These are phyloP conservation scores for Gossypium longicalyx DNA, from an alignment of 345 rosid genomes.

Conservation along the genomic window DNA sequence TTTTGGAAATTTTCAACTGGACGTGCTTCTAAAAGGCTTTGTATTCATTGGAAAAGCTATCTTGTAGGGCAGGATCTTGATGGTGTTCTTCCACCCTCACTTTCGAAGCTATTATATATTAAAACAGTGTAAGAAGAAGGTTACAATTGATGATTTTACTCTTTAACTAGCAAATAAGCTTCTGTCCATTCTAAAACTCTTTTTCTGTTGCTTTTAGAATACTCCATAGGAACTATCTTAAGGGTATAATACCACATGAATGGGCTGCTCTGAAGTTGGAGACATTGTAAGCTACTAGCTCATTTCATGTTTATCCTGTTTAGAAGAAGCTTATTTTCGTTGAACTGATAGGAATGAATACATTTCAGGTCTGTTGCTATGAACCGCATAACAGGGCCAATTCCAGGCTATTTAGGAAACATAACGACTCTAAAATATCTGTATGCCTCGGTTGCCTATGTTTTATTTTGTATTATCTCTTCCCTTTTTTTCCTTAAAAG, in stretches of 20 bases:
- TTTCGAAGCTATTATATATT: conserved; percentile 19
- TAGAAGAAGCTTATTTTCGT: background rate
- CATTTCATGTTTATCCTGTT: background rate
- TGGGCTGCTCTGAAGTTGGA: conserved; percentile 35
- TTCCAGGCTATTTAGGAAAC: conserved; percentile 37
- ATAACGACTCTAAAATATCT: conserved; percentile 31
- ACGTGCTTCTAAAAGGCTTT: background rate
- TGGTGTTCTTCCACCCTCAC: conserved; percentile 26
- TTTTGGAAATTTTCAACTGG: background rate
- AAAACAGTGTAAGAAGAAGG: conserved; percentile 19
- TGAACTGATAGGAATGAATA: background rate
- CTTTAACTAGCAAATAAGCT: background rate
- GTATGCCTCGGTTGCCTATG: conserved; percentile 22
- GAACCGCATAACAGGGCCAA: conserved; percentile 40
- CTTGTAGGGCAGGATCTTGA: conserved; percentile 27
- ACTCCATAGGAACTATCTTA: conserved; percentile 34
- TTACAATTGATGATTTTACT: background rate
- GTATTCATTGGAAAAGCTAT: conserved; percentile 11
- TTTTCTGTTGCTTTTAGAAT: conserved; percentile 17
- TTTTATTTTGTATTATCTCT: background rate
- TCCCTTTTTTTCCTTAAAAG: background rate
- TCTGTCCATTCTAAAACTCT: background rate
- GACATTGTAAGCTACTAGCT: conserved; percentile 1
- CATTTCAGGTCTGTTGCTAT: conserved; percentile 34
- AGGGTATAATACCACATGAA: conserved; percentile 41